These are phyloP conservation scores for Eimeria praecox DNA, from an alignment of 169 alveolate genomes.

Conservation along the genomic window DNA sequence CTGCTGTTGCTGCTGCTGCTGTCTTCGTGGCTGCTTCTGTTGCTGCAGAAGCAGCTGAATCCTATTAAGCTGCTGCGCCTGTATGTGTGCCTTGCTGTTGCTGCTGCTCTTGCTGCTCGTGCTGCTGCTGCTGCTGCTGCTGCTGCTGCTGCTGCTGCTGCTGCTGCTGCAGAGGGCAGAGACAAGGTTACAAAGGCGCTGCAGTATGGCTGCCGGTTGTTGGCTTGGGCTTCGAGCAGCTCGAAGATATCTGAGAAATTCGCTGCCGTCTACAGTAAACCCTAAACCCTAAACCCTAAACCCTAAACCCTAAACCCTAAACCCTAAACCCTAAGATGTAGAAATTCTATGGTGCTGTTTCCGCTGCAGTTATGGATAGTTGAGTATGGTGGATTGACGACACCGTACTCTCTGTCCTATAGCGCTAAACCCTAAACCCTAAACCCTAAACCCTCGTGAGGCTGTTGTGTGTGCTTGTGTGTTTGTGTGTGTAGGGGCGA, in stretches of 20 bases:
- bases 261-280: conserved; percentile 46
- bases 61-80: too few species aligned
- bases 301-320: neutral
- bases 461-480: too few species aligned
- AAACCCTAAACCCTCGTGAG: neutral
- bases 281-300: conserved; percentile 40
- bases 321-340: conserved; percentile 26
- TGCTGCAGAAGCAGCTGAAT: neutral
- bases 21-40: neutral
- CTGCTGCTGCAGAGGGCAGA: conserved; percentile 69
- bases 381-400: too few species aligned
- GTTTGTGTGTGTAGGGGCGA: conserved; percentile 36
- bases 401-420: neutral
- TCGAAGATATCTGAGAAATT: conserved; percentile 63
- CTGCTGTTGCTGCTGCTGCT: neutral
- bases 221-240: conserved; percentile 45
- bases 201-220: conserved; percentile 65
- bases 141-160: conserved; percentile 54
- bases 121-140: conserved; percentile 19
- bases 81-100: neutral
- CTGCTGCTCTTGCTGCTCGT: conserved; percentile 1
- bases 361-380: too few species aligned
- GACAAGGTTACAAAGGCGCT: conserved; percentile 73
- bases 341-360: too few species aligned
- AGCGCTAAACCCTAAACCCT: conserved; percentile 36